Base-by-base conservation (phyloP, 345 rosid genomes). In the Triadica sebifera region DNA sequence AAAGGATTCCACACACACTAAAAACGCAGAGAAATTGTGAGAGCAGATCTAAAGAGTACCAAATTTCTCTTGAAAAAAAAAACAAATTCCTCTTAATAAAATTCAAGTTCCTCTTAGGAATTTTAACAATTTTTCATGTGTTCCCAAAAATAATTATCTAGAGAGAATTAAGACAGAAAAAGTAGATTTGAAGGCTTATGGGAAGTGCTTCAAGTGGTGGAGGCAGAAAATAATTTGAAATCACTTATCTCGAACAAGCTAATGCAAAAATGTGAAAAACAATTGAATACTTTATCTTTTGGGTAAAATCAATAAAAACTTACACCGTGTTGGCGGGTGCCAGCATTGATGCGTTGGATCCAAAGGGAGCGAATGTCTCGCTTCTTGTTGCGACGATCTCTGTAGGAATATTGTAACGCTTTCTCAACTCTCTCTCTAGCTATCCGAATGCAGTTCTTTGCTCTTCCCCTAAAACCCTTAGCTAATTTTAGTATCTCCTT, bases 381-480 rank as follows among this genome's bases (percentile, higher is more conserved):
- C 83, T 94, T 94, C 87, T 94, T 94, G 86, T 89, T 93, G 77
- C 97, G 93, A 24, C 98, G 87, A 74, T 95, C 99, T 80, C 97
- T 86, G 80, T 94, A 94, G 49, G 94, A 94, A 80, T 92, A 92
- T 76, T 91, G 96, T 76, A 94, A 81, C 16, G 98, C 98, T 85
- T 94, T 94, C 93, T 94, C 98, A 5, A 92, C 98, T 78, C 97
- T 87, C 77, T 91, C 98, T 81, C 98, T 83, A 5, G 98, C 97
- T 45, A 94, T 91, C 76, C 94, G 84, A 66, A 91, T 94, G 83
- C 97, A 92, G 65, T 92, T 94, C 85, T 94, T 95, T 4, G 98
- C 98, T 80, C 96, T 89, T 72, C 98, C 98, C 71, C 96, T 84
- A 82, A 94, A 94, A 7, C 99, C 98, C 71, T 91, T 93, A 0